Base-by-base conservation (phyloP, 331 rosid genomes). In the Pyrus hybrid region DNA sequence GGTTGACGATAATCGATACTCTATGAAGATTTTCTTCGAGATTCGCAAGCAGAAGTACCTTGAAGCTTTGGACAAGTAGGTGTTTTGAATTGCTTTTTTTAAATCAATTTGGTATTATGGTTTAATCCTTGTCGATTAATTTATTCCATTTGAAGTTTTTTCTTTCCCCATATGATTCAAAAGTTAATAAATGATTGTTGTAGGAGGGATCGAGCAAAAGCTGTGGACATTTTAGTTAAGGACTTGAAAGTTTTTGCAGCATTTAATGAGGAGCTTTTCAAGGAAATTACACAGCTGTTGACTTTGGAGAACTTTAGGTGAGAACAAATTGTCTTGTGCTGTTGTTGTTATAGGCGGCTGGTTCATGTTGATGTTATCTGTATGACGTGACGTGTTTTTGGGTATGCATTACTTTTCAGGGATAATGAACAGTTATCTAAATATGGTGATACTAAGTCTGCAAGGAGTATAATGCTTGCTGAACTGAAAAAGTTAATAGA, bases 11-110 rank as follows among this genome's bases (percentile, higher is more conserved):
- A 95, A 95, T 79, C 76, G 99, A 83, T 95, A 95, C 82, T 95
- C 99, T 3, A 95, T 95, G 99, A 95, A 95, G 91, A 95, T 95
- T 83, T 95, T 95, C 86, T 95, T 95, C 13, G 99, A 95, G 88
- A 95, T 95, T 75, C 84, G 99, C 70, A 95, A 95, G 93, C 99
- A 95, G 89, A 95, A 95, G 87, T 95, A 95, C 70, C 88, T 95
- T 13, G 99, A 95, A 86, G 99, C 99, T 17, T 82, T 95, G 58
- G 99, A 95, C 87, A 95, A 89, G 99, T 95, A 82, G 58, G 95
- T 70, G 76, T 13, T 30, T 69, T 8, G 14, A 37, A 25, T 12
- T 22, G 25, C 51, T 33, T 17, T 60, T 26, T 47, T 47, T 25
- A 21, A 64, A 37, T 63, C 67, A 10, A 12, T 8, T 63, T 30